A percentile compares a stretch with the other conserved stretches of the same genome.
Conservation (phyloP, 306 rosid species). For the Senna siamea region DNA sequence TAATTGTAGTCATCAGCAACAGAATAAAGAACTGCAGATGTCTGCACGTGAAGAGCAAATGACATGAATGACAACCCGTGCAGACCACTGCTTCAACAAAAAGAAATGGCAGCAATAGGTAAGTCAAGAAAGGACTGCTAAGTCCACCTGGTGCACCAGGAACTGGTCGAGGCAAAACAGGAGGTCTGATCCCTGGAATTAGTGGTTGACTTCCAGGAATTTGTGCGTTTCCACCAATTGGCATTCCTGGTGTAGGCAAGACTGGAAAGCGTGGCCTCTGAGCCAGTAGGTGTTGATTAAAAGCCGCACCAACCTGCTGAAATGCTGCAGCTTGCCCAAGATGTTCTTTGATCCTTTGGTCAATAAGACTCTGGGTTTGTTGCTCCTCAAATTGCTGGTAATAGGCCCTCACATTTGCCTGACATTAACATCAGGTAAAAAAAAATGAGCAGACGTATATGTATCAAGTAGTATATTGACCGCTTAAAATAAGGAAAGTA, state of each 20-base stretch:
- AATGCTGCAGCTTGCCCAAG: conserved; percentile 92
- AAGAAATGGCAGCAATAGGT: neutral
- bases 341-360: conserved; percentile 96
- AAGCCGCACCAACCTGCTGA: conserved; percentile 91
- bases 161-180: conserved; percentile 75
- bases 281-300: conserved; percentile 65
- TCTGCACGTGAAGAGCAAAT: neutral
- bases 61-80: neutral
- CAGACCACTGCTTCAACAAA: conserved; percentile 24
- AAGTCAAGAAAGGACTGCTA: conserved; percentile 3
- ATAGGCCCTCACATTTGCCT: conserved; percentile 90
- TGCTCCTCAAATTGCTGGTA: conserved; percentile 98
- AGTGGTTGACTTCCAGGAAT: conserved; percentile 60
- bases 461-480: neutral
- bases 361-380: conserved; percentile 92
- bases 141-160: conserved; percentile 76
- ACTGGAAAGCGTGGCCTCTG: conserved; percentile 80
- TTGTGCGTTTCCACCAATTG: conserved; percentile 60
- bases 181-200: conserved; percentile 81
- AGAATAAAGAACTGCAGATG: neutral
- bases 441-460: neutral
- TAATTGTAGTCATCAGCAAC: neutral
- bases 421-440: conserved; percentile 15
- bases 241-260: conserved; percentile 71
- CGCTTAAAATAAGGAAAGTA: neutral